Evolutionary conservation across 2,329 filamentous ascomycete species (phyloP).

Genomic region (Monilinia vaccinii-corymbosi): DNA sequence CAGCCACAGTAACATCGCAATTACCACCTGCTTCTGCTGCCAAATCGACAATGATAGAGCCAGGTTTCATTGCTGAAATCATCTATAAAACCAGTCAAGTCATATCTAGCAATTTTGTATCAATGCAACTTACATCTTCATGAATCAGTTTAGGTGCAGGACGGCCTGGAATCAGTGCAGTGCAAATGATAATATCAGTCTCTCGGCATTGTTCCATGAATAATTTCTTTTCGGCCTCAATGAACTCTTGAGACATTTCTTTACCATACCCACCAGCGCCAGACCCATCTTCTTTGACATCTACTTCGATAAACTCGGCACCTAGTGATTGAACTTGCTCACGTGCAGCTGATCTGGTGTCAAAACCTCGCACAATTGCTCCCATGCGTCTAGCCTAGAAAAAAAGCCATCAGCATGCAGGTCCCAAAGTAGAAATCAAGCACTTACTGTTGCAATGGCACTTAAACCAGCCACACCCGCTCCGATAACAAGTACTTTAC

Average conservation of each 20-base stretch:
- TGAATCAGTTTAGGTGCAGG: conserved; percentile 79
- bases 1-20: conserved; percentile 70
- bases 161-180: conserved; percentile 79
- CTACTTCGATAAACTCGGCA: conserved; percentile 83
- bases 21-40: conserved; percentile 85
- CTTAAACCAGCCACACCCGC: conserved; percentile 83
- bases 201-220: conserved; percentile 82
- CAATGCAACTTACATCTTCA: conserved; percentile 48
- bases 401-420: neutral
- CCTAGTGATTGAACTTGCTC: conserved; percentile 88
- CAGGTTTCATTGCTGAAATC: conserved; percentile 63
- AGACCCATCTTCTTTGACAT: conserved; percentile 73
- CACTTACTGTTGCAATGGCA: conserved; percentile 65
- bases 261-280: conserved; percentile 85
- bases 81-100: conserved; percentile 35
- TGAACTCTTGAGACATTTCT: conserved; percentile 90
- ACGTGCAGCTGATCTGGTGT: conserved; percentile 77
- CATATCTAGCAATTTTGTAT: neutral
- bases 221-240: conserved; percentile 85
- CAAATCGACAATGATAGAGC: conserved; percentile 79
- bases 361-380: conserved; percentile 82
- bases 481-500: conserved; percentile 84
- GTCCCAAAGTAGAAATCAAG: neutral
- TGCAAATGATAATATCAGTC: conserved; percentile 88
- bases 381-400: conserved; percentile 66